Percentiles rank a stretch among this genome's conserved stretches.
These are phyloP conservation scores for Thelephora aurantiotincta DNA, from an alignment of 768 basidiomycete genomes.

Conservation along the genomic window DNA sequence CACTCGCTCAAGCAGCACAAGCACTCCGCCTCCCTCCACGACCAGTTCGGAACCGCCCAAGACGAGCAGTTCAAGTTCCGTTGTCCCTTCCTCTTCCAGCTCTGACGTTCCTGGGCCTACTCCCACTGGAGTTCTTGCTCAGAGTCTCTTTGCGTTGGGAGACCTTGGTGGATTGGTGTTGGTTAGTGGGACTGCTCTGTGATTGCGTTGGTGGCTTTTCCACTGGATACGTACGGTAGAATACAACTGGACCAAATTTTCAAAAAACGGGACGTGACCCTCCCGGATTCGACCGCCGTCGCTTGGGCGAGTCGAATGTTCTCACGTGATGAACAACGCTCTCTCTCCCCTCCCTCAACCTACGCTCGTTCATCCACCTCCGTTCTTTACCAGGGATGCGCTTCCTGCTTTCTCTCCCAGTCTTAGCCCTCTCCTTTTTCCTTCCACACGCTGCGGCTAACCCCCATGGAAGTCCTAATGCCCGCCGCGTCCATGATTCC, in stretches of 20 bases:
- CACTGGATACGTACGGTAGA: background rate
- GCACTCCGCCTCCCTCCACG: constrained; percentile 3
- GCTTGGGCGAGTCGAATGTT: background rate
- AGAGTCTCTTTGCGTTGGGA: constrained; percentile 12
- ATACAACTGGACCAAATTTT: too few species aligned
- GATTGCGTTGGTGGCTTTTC: too few species aligned
- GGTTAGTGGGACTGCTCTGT: background rate
- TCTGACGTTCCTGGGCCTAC: constrained; percentile 6
- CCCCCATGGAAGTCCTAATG: constrained; percentile 4
- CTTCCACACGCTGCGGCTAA: constrained; percentile 11
- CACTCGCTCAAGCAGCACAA: constrained; percentile 3
- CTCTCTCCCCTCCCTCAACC: background rate
- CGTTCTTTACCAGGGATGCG: constrained; percentile 10
- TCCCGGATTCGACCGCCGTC: background rate
- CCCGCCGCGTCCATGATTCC: constrained; percentile 14
- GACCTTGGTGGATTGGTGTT: constrained; percentile 7
- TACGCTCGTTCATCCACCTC: background rate
- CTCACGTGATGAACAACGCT: background rate
- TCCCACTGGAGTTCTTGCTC: constrained; percentile 8
- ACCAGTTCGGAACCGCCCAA: background rate
- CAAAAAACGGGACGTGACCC: too few species aligned
- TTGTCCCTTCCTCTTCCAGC: constrained; percentile 2
- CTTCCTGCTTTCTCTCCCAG: constrained; percentile 9
- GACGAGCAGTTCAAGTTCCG: constrained; percentile 2
- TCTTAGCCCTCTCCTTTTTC: constrained; percentile 12